Percentiles rank a stretch among this genome's conserved stretches.
Evolutionary conservation across 2,329 filamentous ascomycete species (phyloP).

Genomic region (Tolypocladium sp.): DNA sequence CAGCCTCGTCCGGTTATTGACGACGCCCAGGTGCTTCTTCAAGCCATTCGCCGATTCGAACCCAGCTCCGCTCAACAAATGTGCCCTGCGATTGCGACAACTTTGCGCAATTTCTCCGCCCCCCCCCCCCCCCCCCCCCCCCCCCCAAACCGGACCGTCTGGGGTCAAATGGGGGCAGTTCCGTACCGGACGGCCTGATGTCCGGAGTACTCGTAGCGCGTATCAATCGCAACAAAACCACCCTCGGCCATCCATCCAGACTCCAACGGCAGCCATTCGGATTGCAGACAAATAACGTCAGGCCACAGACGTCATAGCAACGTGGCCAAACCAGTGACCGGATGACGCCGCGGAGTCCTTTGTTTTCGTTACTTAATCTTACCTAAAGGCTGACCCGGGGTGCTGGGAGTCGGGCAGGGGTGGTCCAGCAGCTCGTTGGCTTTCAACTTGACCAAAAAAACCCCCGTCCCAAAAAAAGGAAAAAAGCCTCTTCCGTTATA

Average conservation of each 20-base stretch:
- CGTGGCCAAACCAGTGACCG: neutral
- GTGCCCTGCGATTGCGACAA: neutral
- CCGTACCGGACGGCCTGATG: neutral
- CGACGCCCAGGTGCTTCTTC: neutral
- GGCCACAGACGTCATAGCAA: neutral
- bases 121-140: too few relatives aligned
- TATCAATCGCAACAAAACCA: neutral
- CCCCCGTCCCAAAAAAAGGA: neutral
- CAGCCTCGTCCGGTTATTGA: neutral
- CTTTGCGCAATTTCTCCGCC: neutral
- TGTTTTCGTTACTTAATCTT: neutral
- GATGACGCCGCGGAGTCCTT: neutral
- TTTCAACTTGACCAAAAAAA: neutral
- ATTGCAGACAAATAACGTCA: neutral
- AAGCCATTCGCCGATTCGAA: neutral
- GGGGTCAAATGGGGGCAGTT: neutral
- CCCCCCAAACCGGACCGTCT: neutral
- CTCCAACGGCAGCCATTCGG: neutral
- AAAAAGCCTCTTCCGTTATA: too few relatives aligned
- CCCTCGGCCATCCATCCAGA: neutral
- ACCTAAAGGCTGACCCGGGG: neutral
- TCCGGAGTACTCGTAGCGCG: too few relatives aligned
- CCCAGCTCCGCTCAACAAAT: neutral
- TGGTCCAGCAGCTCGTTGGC: neutral
- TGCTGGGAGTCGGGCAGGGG: neutral